phyloP scores from a whole-genome alignment of 1,284 basidiomycete genomes.

The Malassezia brasiliensis region DNA sequence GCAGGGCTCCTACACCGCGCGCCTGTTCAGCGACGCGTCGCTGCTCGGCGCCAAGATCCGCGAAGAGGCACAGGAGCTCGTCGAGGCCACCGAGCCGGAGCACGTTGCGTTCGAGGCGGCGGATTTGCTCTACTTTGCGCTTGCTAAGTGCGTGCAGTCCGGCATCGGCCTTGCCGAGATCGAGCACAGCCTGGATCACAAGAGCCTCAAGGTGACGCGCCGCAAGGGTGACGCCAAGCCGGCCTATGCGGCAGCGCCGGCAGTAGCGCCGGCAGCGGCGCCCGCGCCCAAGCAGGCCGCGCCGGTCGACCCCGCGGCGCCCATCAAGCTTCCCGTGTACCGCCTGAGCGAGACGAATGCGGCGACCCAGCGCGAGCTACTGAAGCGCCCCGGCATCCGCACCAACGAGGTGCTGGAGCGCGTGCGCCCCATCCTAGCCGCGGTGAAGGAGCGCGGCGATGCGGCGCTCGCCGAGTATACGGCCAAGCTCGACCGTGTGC shows the following conservation, averaged over 20 bases:
- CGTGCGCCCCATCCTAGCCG: constrained; percentile 86
- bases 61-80: constrained; percentile 96
- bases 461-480: constrained; percentile 77
- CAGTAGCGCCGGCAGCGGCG: constrained; percentile 24
- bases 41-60: constrained; percentile 85
- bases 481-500: constrained; percentile 79
- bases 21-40: constrained; percentile 72
- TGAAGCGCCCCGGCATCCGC: constrained; percentile 81
- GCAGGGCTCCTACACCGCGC: constrained; percentile 80
- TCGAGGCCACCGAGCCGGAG: constrained; percentile 67
- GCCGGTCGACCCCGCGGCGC: constrained; percentile 49
- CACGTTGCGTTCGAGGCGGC: constrained; percentile 87
- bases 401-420: constrained; percentile 89
- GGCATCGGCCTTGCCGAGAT: constrained; percentile 79
- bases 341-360: constrained; percentile 49
- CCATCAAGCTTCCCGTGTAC: constrained; percentile 48
- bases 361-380: constrained; percentile 60
- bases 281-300: constrained; percentile 15
- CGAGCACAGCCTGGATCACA: constrained; percentile 71
- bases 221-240: constrained; percentile 88
- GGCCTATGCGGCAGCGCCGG: constrained; percentile 57
- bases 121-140: constrained; percentile 85
- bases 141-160: constrained; percentile 73
- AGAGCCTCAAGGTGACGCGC: constrained; percentile 77
- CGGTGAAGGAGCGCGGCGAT: constrained; percentile 76